These are phyloP conservation scores for Amoeboaphelidium occidentale DNA, from an alignment of 371 early-diverging fungal species.

Conservation along the genomic window DNA sequence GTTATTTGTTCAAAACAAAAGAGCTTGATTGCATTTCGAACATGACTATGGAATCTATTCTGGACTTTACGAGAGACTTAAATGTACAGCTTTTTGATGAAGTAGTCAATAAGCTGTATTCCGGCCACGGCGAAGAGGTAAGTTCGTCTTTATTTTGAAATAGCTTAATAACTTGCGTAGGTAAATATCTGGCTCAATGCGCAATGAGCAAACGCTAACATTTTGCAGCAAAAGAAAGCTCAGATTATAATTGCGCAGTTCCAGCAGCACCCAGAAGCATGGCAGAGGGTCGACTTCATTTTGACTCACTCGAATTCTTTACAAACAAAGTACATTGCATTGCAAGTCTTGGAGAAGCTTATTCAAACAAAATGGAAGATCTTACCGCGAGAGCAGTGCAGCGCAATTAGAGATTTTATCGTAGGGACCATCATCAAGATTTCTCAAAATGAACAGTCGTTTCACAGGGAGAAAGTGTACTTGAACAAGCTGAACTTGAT, in stretches of 20 bases:
- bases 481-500: constrained; percentile 80
- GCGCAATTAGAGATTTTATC: constrained; percentile 55
- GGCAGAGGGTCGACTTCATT: constrained; percentile 86
- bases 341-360: constrained; percentile 85
- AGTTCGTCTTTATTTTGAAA: constrained; percentile 4
- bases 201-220: constrained; percentile 1
- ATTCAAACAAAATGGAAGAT: constrained; percentile 94
- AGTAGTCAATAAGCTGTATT: constrained; percentile 54
- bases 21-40: too few species aligned
- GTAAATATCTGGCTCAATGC: background rate
- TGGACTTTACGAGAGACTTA: constrained; percentile 70
- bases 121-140: constrained; percentile 43
- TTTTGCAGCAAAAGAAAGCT: constrained; percentile 46
- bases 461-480: constrained; percentile 40
- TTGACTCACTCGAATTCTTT: constrained; percentile 52
- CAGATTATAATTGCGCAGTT: constrained; percentile 67
- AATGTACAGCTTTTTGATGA: constrained; percentile 65
- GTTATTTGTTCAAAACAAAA: too few species aligned
- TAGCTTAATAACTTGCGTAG: background rate
- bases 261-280: constrained; percentile 88
- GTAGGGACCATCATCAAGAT: constrained; percentile 64
- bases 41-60: constrained; percentile 25
- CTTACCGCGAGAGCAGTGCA: constrained; percentile 63
- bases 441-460: constrained; percentile 50
- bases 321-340: constrained; percentile 87